A percentile compares a stretch with the other conserved stretches of the same genome.
Evolutionary conservation across 2,329 filamentous ascomycete genomes (phyloP).

Genomic region (Fusarium sp.): DNA sequence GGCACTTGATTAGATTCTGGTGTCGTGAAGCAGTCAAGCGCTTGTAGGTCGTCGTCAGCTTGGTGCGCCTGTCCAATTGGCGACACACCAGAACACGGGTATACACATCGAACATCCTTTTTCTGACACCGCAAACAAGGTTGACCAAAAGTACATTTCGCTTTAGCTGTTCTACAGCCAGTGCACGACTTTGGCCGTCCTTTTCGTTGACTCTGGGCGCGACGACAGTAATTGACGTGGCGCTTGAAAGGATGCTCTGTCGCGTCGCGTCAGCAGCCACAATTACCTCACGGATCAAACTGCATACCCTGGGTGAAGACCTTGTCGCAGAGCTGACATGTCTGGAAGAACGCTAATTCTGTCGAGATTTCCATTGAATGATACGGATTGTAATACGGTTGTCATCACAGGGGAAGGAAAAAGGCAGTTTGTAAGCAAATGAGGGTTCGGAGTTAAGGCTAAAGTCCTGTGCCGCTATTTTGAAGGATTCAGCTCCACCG

Average conservation of each 20-base stretch:
- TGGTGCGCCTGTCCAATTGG: not conserved
- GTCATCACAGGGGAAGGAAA: not conserved
- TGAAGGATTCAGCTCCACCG: not conserved
- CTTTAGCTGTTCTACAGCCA: slow-evolving; percentile 37
- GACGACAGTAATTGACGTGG: slow-evolving; percentile 43
- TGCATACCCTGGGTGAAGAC: slow-evolving; percentile 36
- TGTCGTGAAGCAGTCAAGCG: not conserved
- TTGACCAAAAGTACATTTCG: slow-evolving; percentile 40
- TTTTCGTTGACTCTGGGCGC: slow-evolving; percentile 41
- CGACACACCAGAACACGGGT: not conserved
- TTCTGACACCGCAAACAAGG: slow-evolving; percentile 38
- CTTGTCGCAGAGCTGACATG: slow-evolving; percentile 38
- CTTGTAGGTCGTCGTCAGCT: not conserved
- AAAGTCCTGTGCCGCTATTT: not conserved
- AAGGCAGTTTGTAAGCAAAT: slow-evolving; percentile 8
- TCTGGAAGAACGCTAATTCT: not conserved
- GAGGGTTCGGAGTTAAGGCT: slow-evolving; percentile 22
- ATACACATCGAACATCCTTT: slow-evolving; percentile 31
- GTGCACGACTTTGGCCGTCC: slow-evolving; percentile 41
- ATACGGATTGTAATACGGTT: rapidly evolving
- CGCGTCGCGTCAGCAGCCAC: not conserved
- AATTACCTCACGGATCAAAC: too few relatives aligned
- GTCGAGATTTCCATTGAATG: not conserved
- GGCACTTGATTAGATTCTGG: not conserved
- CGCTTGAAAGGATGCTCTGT: slow-evolving; percentile 41